Base-by-base conservation (phyloP, 805 yeast genomes). In the Metschnikowia koreensis region DNA sequence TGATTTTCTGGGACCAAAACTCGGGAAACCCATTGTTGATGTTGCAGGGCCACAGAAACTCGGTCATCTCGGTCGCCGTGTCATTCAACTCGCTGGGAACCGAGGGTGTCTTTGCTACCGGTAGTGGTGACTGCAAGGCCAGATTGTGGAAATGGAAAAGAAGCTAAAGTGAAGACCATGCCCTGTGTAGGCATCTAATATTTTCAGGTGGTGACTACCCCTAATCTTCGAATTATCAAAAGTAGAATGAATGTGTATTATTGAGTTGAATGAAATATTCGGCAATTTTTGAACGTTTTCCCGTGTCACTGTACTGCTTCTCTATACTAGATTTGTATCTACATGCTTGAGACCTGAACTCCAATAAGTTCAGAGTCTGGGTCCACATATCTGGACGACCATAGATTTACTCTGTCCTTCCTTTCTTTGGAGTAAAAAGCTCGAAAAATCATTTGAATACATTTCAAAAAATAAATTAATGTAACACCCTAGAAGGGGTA, bases 51-150 rank as follows among this genome's bases (percentile, higher is more conserved):
- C 98, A 93, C 70, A 84, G 94, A 68, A 93, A 93, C 75, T 88
- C 96, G 9, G 98, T 94, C 44, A 93, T 93, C 60, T 85, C 93
- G 50, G 98, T 93, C 38, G 90, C 96, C 45, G 97, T 94, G 22
- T 84, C 94, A 26, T 90, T 91, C 60, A 84, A 83, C 56, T 85
- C 89, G 56, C 78, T 80, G 55, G 87, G 86, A 45, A 80, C 80
- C 55, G 85, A 82, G 58, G 93, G 96, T 45, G 84, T 89, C 62
- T 94, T 93, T 76, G 98, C 98, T 50, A 92, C 98, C 12, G 98
- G 98, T 51, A 81, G 90, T 71, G 99, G 98, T 68, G 98, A 93
- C 73, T 93, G 96, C 71, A 89, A 92, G 68, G 98, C 98, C 39
- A 83, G 97, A 71, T 88, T 93, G 65, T 93, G 99, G 99, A 82